phyloP scores from a whole-genome alignment of 2,329 filamentous ascomycete species.

The Phaeosphaeriaceae sp. region DNA sequence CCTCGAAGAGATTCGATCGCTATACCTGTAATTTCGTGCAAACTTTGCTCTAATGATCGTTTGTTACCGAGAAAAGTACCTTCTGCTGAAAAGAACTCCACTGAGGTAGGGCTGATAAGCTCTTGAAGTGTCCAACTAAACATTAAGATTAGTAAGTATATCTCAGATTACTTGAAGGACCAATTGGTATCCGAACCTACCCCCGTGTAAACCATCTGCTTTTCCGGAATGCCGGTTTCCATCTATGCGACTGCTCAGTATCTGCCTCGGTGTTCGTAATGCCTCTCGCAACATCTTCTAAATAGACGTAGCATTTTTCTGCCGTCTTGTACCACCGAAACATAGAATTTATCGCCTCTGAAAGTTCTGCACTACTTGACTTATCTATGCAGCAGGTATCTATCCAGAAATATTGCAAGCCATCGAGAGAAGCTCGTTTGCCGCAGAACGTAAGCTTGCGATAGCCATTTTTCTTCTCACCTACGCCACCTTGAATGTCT shows the following conservation, averaged over 20 bases:
- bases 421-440: constrained; percentile 1
- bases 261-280: no score
- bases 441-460: background rate
- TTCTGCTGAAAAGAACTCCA: constrained; percentile 1
- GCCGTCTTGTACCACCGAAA: constrained; percentile 19
- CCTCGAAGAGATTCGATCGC: background rate
- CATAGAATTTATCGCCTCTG: constrained; percentile 21
- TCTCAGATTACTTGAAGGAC: no score
- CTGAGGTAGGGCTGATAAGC: background rate
- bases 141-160: no score
- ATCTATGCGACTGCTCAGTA: background rate
- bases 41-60: background rate
- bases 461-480: background rate
- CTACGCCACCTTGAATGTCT: constrained; percentile 1
- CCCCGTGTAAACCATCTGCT: background rate
- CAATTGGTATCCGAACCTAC: no score
- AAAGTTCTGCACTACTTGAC: constrained; percentile 16
- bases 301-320: no score
- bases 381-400: constrained; percentile 3
- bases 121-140: background rate
- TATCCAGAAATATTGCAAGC: background rate
- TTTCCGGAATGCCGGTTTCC: background rate
- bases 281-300: no score
- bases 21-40: background rate
- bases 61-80: background rate